These are phyloP conservation scores for Colletotrichum trifolii DNA, from an alignment of 2,329 filamentous ascomycete genomes.

Conservation along the genomic window DNA sequence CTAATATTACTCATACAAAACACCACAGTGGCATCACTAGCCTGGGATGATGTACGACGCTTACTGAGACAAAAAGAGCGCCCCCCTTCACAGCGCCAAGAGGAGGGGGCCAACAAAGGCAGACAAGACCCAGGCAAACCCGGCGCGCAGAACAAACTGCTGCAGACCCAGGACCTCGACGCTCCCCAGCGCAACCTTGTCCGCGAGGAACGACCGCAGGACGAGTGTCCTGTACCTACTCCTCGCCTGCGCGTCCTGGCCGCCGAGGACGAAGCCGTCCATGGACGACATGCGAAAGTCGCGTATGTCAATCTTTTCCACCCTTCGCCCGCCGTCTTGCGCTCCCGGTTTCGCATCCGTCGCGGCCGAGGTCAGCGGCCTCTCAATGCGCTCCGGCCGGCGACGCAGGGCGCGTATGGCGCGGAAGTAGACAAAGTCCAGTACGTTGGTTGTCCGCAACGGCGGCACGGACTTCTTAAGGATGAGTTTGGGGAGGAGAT, in stretches of 20 bases:
- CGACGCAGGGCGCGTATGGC: conserved; percentile 57
- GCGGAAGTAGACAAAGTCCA: conserved; percentile 55
- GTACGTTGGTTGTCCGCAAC: conserved; percentile 47
- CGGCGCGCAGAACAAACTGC: conserved; percentile 46
- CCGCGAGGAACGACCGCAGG: conserved; percentile 56
- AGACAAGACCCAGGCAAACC: conserved; percentile 47
- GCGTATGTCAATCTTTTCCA: conserved; percentile 52
- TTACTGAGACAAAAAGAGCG: conserved; percentile 4
- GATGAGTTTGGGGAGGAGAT: conserved; percentile 60
- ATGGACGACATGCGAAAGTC: conserved; percentile 61
- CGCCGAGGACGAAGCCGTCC: conserved; percentile 59
- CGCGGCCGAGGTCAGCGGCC: conserved; percentile 51
- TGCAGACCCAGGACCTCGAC: conserved; percentile 46
- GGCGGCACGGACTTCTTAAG: conserved; percentile 52
- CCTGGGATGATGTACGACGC: conserved; percentile 11
- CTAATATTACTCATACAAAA: too few species aligned
- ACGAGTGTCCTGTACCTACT: conserved; percentile 51
- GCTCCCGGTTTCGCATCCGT: conserved; percentile 26
- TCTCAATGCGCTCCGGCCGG: conserved; percentile 53
- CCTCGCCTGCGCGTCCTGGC: conserved; percentile 43
- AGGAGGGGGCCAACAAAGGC: conserved; percentile 29
- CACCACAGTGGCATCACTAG: background rate
- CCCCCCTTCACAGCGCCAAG: conserved; percentile 14
- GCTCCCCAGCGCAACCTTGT: conserved; percentile 52
- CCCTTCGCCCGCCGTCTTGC: conserved; percentile 10